Conservation (phyloP, 2,329 filamentous ascomycete genomes). For the Fusarium pininemorale region DNA sequence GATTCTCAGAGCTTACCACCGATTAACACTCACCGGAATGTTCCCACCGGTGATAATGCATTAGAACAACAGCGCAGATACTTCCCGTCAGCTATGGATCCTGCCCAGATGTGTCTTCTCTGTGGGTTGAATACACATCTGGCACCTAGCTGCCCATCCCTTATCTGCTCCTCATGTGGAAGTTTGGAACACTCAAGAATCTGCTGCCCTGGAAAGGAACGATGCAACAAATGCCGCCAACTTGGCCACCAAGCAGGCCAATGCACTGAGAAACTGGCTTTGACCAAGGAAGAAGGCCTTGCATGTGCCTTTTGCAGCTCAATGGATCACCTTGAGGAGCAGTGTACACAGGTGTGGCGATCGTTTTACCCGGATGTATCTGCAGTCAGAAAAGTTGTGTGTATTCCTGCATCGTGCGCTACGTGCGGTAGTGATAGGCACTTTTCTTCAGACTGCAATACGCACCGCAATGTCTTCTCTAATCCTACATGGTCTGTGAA, state of each 20-base stretch:
- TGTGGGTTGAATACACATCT: slow-evolving; percentile 62
- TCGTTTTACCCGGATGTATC: slow-evolving; percentile 57
- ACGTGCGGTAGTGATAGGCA: slow-evolving; percentile 64
- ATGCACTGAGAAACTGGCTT: slow-evolving; percentile 66
- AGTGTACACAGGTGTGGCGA: slow-evolving; percentile 70
- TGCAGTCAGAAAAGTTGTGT: slow-evolving; percentile 57
- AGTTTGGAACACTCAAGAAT: slow-evolving; percentile 57
- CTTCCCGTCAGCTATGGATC: slow-evolving; percentile 59
- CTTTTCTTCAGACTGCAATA: slow-evolving; percentile 65
- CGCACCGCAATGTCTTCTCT: slow-evolving; percentile 28
- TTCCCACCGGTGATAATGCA: slow-evolving; percentile 47
- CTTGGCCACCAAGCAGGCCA: slow-evolving; percentile 63
- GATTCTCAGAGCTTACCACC: slow-evolving; percentile 5
- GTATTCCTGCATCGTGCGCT: slow-evolving; percentile 64
- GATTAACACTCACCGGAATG: slow-evolving; percentile 28
- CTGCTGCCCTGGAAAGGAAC: slow-evolving; percentile 59
- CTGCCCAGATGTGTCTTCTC: slow-evolving; percentile 58
- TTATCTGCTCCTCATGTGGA: slow-evolving; percentile 60
- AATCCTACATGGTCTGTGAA: slow-evolving; percentile 62
- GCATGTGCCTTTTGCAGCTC: slow-evolving; percentile 70
- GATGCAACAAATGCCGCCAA: slow-evolving; percentile 69
- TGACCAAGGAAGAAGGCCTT: slow-evolving; percentile 61
- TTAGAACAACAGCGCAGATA: slow-evolving; percentile 56
- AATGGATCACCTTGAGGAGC: slow-evolving; percentile 64
- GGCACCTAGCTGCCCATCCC: slow-evolving; percentile 54